phyloP scores from a whole-genome alignment of 805 yeast species.

The Saturnispora hagleri region DNA sequence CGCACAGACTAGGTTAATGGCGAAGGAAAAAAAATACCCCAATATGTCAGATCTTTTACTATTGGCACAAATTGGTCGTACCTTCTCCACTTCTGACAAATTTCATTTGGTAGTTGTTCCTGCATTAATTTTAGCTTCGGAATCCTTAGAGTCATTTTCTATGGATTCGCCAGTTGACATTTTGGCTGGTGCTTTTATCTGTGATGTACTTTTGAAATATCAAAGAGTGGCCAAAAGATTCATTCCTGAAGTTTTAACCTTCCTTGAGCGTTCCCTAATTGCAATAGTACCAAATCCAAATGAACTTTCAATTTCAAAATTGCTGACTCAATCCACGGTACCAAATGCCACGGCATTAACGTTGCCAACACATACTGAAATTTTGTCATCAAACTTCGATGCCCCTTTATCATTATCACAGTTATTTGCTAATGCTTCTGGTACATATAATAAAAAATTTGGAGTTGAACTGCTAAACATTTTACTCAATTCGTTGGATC shows the following conservation, averaged over 20 bases:
- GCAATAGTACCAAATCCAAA: constrained; percentile 33
- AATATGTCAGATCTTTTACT: constrained; percentile 51
- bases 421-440: constrained; percentile 5
- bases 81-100: constrained; percentile 92
- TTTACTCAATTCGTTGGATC: constrained; percentile 27
- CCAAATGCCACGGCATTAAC: constrained; percentile 17
- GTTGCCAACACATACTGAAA: constrained; percentile 7
- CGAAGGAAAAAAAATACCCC: constrained; percentile 22
- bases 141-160: constrained; percentile 46
- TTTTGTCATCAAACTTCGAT: constrained; percentile 9
- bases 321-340: constrained; percentile 16
- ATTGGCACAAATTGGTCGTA: constrained; percentile 60
- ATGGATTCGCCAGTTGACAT: constrained; percentile 20
- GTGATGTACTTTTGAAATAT: constrained; percentile 56
- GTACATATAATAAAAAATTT: constrained; percentile 11
- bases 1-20: constrained; percentile 45
- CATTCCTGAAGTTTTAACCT: constrained; percentile 67
- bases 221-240: constrained; percentile 75
- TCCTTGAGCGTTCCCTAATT: constrained; percentile 43
- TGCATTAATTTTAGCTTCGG: constrained; percentile 61
- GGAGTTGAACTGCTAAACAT: constrained; percentile 28
- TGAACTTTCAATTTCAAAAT: constrained; percentile 13
- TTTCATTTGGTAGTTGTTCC: constrained; percentile 90
- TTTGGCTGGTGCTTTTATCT: constrained; percentile 56
- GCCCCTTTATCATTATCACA: constrained; percentile 3